A percentile compares a stretch with the other conserved stretches of the same genome.
phyloP scores from a whole-genome alignment of 768 basidiomycete genomes.

The Lactarius quietus region DNA sequence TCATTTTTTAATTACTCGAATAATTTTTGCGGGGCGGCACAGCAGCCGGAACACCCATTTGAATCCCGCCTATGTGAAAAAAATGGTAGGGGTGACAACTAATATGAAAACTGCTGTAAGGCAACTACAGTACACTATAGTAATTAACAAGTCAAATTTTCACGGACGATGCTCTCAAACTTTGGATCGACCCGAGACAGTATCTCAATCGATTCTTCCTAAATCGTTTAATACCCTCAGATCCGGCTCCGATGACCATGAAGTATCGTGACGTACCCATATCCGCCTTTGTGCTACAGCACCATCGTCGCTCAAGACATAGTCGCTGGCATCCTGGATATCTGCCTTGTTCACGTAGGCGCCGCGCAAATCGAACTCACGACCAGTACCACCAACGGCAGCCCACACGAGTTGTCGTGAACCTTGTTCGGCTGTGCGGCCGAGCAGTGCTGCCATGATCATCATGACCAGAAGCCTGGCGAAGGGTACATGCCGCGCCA shows the following conservation, averaged over 20 bases:
- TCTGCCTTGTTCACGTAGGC: conserved; percentile 7
- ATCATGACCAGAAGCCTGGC: background rate
- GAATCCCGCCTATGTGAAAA: too few species aligned
- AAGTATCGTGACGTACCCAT: conserved; percentile 6
- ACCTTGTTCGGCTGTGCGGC: conserved; percentile 16
- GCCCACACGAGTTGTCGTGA: conserved; percentile 22
- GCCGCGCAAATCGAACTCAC: conserved; percentile 14
- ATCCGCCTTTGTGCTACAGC: conserved; percentile 7
- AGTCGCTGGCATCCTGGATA: conserved; percentile 17
- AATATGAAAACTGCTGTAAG: too few species aligned
- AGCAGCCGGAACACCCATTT: too few species aligned
- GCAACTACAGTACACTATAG: too few species aligned
- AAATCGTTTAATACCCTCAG: background rate
- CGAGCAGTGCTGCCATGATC: background rate
- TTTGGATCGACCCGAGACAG: conserved; percentile 10
- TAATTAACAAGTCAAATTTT: conserved; percentile 2
- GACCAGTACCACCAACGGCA: conserved; percentile 15
- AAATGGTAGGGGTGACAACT: too few species aligned
- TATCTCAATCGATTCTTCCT: conserved; percentile 22
- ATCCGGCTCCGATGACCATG: background rate
- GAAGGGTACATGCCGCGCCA: conserved; percentile 10
- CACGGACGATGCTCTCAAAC: conserved; percentile 4
- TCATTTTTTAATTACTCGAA: too few species aligned
- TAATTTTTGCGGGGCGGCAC: too few species aligned
- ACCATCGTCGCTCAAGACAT: conserved; percentile 20